A percentile compares a stretch with the other conserved stretches of the same genome.
phyloP scores from a whole-genome alignment of 208 protist genomes.

The Balamuthia mandrillaris region DNA sequence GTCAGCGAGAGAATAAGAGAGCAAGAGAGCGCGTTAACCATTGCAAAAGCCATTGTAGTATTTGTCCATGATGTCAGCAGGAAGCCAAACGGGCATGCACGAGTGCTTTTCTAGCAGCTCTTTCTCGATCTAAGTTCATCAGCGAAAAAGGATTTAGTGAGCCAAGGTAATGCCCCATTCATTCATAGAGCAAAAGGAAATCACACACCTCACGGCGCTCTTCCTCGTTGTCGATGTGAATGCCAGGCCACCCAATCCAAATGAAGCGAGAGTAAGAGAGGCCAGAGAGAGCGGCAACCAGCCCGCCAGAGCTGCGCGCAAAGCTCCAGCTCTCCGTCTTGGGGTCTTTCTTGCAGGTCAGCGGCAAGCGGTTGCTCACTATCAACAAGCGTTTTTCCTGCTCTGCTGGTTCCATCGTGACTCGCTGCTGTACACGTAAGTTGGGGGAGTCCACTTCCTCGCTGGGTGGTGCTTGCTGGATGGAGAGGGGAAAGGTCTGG shows the following conservation, averaged over 20 bases:
- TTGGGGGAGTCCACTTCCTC: no score
- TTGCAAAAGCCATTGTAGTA: conserved; percentile 61
- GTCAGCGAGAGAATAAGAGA: no score
- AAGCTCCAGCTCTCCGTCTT: conserved; percentile 49
- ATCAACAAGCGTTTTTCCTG: conserved; percentile 48
- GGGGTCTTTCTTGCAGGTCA: conserved; percentile 34
- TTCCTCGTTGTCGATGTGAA: conserved; percentile 44
- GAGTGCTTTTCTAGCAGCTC: conserved; percentile 41
- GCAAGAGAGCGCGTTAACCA: not conserved
- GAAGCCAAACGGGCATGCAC: conserved; percentile 58
- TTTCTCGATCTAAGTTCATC: not conserved
- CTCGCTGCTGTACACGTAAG: no score
- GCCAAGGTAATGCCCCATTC: no score
- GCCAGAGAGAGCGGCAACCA: conserved; percentile 50
- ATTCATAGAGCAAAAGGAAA: no score
- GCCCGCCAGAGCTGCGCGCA: conserved; percentile 46
- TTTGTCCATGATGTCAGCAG: conserved; percentile 44
- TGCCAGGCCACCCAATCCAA: conserved; percentile 58
- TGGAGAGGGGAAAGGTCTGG: no score
- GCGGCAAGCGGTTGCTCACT: conserved; percentile 55
- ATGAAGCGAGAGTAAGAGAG: conserved; percentile 46
- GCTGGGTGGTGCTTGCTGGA: no score
- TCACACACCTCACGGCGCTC: not conserved
- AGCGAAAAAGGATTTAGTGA: not conserved
- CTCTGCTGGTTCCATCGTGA: no score